Evolutionary conservation across 306 rosid genomes (phyloP).

Genomic region (Citrullus amarus): DNA sequence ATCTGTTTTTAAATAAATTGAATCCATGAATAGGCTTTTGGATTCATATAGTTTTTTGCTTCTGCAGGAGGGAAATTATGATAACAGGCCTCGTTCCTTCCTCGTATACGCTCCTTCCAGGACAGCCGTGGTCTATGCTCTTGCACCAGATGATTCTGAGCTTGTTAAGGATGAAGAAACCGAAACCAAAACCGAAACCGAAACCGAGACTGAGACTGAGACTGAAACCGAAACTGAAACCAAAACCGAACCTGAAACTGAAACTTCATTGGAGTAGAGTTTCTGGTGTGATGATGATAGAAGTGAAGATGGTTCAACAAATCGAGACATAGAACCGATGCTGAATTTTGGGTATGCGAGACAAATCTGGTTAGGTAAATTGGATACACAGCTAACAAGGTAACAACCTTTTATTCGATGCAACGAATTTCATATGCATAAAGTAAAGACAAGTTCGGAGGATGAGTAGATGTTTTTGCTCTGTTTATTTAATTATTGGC

Average conservation of each 20-base stretch:
- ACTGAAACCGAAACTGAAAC: background rate
- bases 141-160: constrained; percentile 21
- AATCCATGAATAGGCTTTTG: background rate
- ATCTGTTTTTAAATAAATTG: background rate
- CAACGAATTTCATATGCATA: background rate
- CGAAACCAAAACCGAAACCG: background rate
- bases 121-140: constrained; percentile 71
- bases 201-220: background rate
- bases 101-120: constrained; percentile 63
- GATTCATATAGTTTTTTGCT: constrained; percentile 8
- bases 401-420: background rate
- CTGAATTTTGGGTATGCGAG: background rate
- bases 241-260: background rate
- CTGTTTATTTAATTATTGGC: background rate
- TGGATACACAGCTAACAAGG: constrained; percentile 11
- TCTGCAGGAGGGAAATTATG: constrained; percentile 60
- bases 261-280: background rate
- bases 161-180: background rate
- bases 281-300: background rate
- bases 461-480: background rate
- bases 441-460: background rate
- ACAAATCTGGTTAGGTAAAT: background rate
- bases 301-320: background rate
- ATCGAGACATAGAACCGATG: background rate
- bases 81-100: constrained; percentile 71